Conservation (phyloP, 2,329 filamentous ascomycete genomes). For the Penicillium italicum region DNA sequence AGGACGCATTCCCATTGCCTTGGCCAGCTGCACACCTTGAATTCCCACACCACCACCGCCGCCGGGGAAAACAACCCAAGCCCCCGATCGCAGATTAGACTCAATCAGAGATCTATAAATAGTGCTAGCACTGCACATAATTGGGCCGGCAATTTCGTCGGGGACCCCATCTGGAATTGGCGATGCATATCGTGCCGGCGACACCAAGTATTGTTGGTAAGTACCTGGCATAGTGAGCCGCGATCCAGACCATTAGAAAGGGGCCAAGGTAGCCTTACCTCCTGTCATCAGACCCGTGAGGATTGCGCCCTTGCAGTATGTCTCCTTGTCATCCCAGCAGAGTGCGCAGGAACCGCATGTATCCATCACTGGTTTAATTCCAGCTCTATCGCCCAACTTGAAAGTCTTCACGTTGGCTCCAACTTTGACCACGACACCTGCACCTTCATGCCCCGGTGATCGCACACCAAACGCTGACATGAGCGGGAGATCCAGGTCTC, state of each 20-base stretch:
- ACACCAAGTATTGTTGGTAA: conserved; percentile 59
- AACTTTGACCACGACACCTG: conserved; percentile 56
- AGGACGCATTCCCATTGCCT: conserved; percentile 55
- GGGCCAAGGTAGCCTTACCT: conserved; percentile 22
- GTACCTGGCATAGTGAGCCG: conserved; percentile 37
- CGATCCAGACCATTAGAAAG: neutral
- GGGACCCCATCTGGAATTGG: conserved; percentile 55
- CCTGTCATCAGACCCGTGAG: conserved; percentile 44
- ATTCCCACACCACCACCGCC: conserved; percentile 56
- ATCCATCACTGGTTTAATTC: conserved; percentile 52
- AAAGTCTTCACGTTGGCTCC: conserved; percentile 52
- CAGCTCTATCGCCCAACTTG: conserved; percentile 53
- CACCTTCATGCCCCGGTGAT: conserved; percentile 55
- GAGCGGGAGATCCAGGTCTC: conserved; percentile 49
- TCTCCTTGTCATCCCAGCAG: conserved; percentile 53
- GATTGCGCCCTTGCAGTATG: conserved; percentile 39
- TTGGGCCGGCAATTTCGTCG: conserved; percentile 56
- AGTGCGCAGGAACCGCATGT: conserved; percentile 51
- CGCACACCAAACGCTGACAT: conserved; percentile 46
- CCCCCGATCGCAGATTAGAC: conserved; percentile 48
- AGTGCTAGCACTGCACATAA: conserved; percentile 59
- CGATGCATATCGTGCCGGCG: conserved; percentile 53
- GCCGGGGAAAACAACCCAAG: conserved; percentile 47
- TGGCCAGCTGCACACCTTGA: conserved; percentile 54
- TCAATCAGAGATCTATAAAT: conserved; percentile 56